Evolutionary conservation across 1,284 basidiomycete species (phyloP), one percentile per base, ranked within the genome.

Genomic region (Entoloma clypeatum): DNA sequence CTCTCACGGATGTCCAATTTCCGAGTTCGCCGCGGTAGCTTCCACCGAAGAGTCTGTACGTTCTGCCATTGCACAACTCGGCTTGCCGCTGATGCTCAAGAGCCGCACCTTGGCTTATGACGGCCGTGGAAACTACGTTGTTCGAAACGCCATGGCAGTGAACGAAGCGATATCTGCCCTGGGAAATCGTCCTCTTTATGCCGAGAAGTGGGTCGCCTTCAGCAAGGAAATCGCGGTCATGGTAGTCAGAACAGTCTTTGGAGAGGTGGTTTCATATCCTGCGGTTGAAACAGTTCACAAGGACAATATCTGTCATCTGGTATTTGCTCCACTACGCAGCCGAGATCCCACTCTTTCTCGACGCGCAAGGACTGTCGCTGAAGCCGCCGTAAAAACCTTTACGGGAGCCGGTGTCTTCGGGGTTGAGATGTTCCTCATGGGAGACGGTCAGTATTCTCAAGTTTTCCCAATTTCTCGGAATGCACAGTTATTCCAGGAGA

Each of bases 371-470:
- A 59, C 65, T 14, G 70, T 96, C 29, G 96, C 96, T 0, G 90
- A 95, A 61, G 69, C 75, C 35, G 92, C 94, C 1, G 79, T 98
- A 6, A 77, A 71, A 43, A 83, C 85, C 2, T 79, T 99, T 24
- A 65, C 78, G 21, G 95, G 95, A 4, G 95, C 95, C 2, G 96
- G 96, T 11, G 81, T 98, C 19, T 99, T 97, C 67, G 95, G 94
- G 3, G 95, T 99, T 0, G 96, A 99, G 64, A 92, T 99, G 91
- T 99, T 99, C 67, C 69, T 98, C 34, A 77, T 96, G 75, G 67
- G 74, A 19, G 79, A 93, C 57, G 93, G 95, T 88, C 54, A 17
- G 51, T 45, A 21, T 28, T 31, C 28, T 21, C 38, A 26, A 34
- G 7, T 39, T 13, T 33, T 23, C 19, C 17, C 36, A 21, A 29